These are phyloP conservation scores for Globisporangium heterothallicum DNA, from an alignment of 352 stramenopile genomes.

Conservation along the genomic window DNA sequence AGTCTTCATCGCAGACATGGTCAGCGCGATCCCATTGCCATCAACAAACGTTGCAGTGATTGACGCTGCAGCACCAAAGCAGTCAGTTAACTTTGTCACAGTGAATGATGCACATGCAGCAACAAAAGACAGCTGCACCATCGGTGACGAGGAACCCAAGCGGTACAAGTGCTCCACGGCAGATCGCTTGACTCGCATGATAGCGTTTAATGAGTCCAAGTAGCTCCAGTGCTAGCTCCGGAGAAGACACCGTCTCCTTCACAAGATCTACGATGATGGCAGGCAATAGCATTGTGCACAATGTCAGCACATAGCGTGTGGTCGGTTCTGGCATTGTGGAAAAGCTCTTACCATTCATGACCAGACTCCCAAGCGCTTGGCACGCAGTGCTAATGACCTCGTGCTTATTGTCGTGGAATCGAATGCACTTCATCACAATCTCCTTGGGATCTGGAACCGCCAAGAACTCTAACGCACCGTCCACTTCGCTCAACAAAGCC, in stretches of 20 bases:
- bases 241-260: constrained; percentile 55
- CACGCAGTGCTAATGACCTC: constrained; percentile 58
- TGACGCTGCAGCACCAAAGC: constrained; percentile 17
- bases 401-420: constrained; percentile 76
- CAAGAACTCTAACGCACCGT: constrained; percentile 63
- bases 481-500: constrained; percentile 23
- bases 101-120: too few species aligned
- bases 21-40: constrained; percentile 51
- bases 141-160: constrained; percentile 69
- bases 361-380: constrained; percentile 56
- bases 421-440: constrained; percentile 66
- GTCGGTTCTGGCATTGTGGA: too few species aligned
- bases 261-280: too few species aligned
- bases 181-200: constrained; percentile 40
- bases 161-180: constrained; percentile 39
- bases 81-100: neutral
- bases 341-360: constrained; percentile 61
- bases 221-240: constrained; percentile 46
- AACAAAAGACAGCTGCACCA: constrained; percentile 14
- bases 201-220: constrained; percentile 55
- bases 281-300: too few species aligned
- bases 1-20: constrained; percentile 40
- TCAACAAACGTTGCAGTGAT: constrained; percentile 62
- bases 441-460: constrained; percentile 42
- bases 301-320: too few species aligned